phyloP scores from a whole-genome alignment of 202 grass and related monocot genomes.

The Eragrostis tef region DNA sequence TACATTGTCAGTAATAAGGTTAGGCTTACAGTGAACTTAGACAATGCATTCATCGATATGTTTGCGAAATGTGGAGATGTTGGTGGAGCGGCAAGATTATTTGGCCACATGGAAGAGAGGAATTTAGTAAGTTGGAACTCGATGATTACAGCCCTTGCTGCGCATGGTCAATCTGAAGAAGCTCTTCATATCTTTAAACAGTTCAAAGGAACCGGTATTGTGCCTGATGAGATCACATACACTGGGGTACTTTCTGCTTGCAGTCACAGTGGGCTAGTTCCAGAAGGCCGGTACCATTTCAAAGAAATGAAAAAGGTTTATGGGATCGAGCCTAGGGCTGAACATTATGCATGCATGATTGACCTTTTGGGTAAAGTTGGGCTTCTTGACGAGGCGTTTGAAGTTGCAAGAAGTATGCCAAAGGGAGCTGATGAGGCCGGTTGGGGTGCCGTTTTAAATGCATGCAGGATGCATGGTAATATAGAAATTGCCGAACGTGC shows the following conservation, averaged over 20 bases:
- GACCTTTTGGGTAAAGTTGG: slow-evolving; percentile 77
- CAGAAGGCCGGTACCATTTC: slow-evolving; percentile 56
- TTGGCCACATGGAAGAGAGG: slow-evolving; percentile 58
- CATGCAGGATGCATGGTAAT: slow-evolving; percentile 67
- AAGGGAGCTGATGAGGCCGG: slow-evolving; percentile 54
- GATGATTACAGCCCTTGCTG: slow-evolving; percentile 58
- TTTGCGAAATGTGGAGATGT: slow-evolving; percentile 79
- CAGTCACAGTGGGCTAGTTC: slow-evolving; percentile 63
- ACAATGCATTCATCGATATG: slow-evolving; percentile 68
- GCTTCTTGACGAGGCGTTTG: slow-evolving; percentile 58
- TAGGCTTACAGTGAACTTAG: slow-evolving; percentile 55
- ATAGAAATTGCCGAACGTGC: slow-evolving; percentile 59
- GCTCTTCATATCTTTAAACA: slow-evolving; percentile 56
- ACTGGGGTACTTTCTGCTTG: slow-evolving; percentile 68
- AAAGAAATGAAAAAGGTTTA: slow-evolving; percentile 62
- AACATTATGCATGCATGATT: slow-evolving; percentile 72
- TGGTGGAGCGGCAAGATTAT: slow-evolving; percentile 55
- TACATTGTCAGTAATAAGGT: slow-evolving; percentile 56
- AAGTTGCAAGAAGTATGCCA: slow-evolving; percentile 62
- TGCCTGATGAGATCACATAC: slow-evolving; percentile 66
- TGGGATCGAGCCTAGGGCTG: slow-evolving; percentile 54
- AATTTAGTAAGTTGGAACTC: slow-evolving; percentile 71
- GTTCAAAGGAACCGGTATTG: slow-evolving; percentile 47
- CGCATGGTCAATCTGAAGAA: slow-evolving; percentile 57
- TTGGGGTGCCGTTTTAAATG: slow-evolving; percentile 67